Conservation (phyloP, 2,329 filamentous ascomycete genomes). For the Xylaria sp. region DNA sequence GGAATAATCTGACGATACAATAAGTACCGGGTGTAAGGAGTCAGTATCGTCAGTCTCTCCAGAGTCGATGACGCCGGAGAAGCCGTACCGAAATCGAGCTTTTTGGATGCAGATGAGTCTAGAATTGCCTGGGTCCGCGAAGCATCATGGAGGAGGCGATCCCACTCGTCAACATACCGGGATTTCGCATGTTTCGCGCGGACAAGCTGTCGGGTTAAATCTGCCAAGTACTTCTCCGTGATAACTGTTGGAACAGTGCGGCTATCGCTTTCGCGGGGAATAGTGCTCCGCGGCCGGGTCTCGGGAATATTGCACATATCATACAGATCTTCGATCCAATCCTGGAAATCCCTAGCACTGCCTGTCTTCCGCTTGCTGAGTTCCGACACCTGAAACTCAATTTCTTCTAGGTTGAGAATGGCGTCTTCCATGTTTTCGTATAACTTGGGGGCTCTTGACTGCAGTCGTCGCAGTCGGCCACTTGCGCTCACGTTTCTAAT, state of each 20-base stretch:
- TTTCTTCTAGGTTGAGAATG: conserved; percentile 75
- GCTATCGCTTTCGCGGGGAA: conserved; percentile 49
- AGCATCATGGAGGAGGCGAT: conserved; percentile 75
- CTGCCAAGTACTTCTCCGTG: conserved; percentile 90
- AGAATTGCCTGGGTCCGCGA: conserved; percentile 79
- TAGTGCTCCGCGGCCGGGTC: conserved; percentile 52
- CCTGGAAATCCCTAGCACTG: conserved; percentile 75
- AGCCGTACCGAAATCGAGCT: conserved; percentile 73
- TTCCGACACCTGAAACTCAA: conserved; percentile 81
- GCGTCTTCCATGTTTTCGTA: conserved; percentile 91
- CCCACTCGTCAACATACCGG: conserved; percentile 87
- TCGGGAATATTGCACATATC: conserved; percentile 77
- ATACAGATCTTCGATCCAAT: conserved; percentile 95
- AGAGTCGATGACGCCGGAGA: conserved; percentile 61
- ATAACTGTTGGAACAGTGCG: conserved; percentile 76
- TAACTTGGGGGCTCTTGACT: conserved; percentile 77
- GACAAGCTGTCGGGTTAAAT: conserved; percentile 81
- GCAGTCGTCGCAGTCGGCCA: conserved; percentile 74
- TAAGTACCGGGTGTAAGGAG: conserved; percentile 81
- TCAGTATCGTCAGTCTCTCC: conserved; percentile 67
- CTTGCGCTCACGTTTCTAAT: conserved; percentile 81
- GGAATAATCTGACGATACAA: conserved; percentile 78
- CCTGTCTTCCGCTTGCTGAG: conserved; percentile 82
- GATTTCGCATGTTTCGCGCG: conserved; percentile 83
- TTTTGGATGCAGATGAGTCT: conserved; percentile 80